Conservation (phyloP, 2,329 filamentous ascomycete genomes). For the Gnomoniopsis sp. region DNA sequence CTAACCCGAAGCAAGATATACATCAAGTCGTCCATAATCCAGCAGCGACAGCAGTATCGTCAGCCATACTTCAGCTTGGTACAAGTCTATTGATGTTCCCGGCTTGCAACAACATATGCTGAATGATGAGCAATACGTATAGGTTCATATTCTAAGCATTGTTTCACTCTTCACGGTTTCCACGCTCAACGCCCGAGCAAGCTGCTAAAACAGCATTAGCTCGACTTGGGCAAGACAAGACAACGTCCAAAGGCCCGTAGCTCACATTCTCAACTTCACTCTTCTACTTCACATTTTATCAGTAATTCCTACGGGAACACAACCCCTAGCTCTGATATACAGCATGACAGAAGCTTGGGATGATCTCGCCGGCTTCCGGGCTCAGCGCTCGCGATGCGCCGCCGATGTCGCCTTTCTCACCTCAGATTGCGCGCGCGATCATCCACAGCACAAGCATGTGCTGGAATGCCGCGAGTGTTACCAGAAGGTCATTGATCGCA, state of each 20-base stretch:
- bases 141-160: too few species aligned
- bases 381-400: slow-evolving; percentile 30
- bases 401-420: slow-evolving; percentile 41
- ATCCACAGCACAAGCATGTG: slow-evolving; percentile 37
- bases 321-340: background rate
- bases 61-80: too few species aligned
- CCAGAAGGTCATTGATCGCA: slow-evolving; percentile 41
- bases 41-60: too few species aligned
- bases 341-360: slow-evolving; percentile 9
- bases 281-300: too few species aligned
- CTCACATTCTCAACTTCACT: background rate
- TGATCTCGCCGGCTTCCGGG: slow-evolving; percentile 3
- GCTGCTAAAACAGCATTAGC: too few species aligned
- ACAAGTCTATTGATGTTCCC: too few species aligned
- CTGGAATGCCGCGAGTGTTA: slow-evolving; percentile 47
- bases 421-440: slow-evolving; percentile 38
- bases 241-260: too few species aligned
- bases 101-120: too few species aligned
- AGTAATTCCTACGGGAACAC: background rate
- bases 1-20: background rate
- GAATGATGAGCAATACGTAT: too few species aligned
- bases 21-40: too few species aligned
- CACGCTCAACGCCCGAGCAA: too few species aligned
- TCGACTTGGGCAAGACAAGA: background rate
- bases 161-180: too few species aligned